Conservation (phyloP, 2,329 filamentous ascomycete genomes). For the Dothiorella sarmentorum region DNA sequence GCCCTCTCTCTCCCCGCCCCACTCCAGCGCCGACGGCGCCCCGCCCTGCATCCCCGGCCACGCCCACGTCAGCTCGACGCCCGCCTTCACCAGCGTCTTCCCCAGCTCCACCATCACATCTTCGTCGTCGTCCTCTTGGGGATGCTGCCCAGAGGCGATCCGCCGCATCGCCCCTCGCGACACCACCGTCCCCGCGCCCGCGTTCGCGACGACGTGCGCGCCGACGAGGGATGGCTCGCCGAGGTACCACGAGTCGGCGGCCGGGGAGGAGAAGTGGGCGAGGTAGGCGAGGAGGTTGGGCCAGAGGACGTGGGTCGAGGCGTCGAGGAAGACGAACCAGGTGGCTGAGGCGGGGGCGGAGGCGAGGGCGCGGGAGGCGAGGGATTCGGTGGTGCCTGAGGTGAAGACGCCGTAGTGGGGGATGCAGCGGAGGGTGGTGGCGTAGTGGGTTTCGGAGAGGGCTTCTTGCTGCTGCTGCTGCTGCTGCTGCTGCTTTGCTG, state of each 20-base stretch:
- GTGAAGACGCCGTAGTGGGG: conserved; percentile 35
- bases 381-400: conserved; percentile 33
- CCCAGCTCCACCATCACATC: conserved; percentile 50
- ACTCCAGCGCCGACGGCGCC: conserved; percentile 37
- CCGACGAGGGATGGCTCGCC: conserved; percentile 54
- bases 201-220: conserved; percentile 51
- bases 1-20: conserved; percentile 12
- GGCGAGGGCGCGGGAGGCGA: conserved; percentile 34
- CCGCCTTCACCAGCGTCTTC: conserved; percentile 46
- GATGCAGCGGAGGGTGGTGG: conserved; percentile 34
- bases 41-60: conserved; percentile 50
- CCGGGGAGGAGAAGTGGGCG: no score
- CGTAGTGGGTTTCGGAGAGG: conserved; percentile 46
- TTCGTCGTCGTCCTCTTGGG: conserved; percentile 46
- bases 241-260: conserved; percentile 51
- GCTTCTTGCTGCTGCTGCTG: no score
- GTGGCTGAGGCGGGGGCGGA: conserved; percentile 44
- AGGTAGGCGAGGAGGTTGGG: no score
- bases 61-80: conserved; percentile 44
- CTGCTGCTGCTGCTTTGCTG: no score
- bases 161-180: conserved; percentile 49
- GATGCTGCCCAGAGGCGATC: conserved; percentile 41
- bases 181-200: conserved; percentile 52
- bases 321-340: conserved; percentile 60
- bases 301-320: conserved; percentile 57